phyloP scores from a whole-genome alignment of 257 asterid species.

The Ilex aquifolium region DNA sequence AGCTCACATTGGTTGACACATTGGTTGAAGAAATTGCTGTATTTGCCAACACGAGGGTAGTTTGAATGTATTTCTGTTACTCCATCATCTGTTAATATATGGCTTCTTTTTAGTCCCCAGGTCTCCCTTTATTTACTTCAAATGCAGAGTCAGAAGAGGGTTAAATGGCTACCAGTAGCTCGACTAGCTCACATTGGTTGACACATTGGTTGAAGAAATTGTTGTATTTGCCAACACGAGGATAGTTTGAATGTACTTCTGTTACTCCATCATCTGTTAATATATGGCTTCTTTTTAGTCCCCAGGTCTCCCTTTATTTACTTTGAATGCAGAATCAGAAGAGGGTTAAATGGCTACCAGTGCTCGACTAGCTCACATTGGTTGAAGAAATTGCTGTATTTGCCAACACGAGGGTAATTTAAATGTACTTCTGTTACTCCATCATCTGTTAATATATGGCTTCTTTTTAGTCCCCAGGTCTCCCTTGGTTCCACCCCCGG shows the following conservation, averaged over 20 bases:
- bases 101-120: too few relatives aligned
- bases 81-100: too few relatives aligned
- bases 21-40: not conserved
- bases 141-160: not conserved
- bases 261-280: too few relatives aligned
- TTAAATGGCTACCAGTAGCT: not conserved
- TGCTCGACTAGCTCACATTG: not conserved
- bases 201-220: not conserved
- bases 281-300: too few relatives aligned
- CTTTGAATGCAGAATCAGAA: not conserved
- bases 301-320: too few relatives aligned
- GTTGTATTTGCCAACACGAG: not conserved
- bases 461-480: too few relatives aligned
- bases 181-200: not conserved
- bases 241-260: not conserved
- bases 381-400: not conserved
- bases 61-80: too few relatives aligned
- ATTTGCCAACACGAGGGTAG: not conserved
- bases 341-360: not conserved
- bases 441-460: too few relatives aligned
- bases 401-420: not conserved
- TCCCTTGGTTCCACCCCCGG: too few relatives aligned
- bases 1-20: too few relatives aligned
- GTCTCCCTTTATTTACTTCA: too few relatives aligned
- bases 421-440: not conserved